Evolutionary conservation across 225 moss, liverwort and hornwort species (phyloP).

Genomic region (Neckera pumila): DNA sequence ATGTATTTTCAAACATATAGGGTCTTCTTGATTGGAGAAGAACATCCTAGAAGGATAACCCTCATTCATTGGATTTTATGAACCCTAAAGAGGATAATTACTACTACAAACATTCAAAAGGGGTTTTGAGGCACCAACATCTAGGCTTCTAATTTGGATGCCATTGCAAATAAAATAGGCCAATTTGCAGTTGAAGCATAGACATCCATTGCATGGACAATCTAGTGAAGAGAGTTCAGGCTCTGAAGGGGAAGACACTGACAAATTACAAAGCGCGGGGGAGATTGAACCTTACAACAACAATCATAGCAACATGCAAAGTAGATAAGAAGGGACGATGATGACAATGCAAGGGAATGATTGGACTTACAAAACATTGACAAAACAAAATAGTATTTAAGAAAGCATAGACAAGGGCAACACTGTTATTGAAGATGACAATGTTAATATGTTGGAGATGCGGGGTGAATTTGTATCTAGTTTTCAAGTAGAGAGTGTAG

Average conservation of each 20-base stretch:
- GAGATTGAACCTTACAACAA: background rate
- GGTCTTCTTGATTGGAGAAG: too few relatives aligned
- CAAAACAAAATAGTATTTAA: background rate
- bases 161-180: background rate
- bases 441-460: rapidly evolving
- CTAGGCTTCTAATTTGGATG: background rate
- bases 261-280: rapidly evolving
- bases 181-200: background rate
- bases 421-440: background rate
- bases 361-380: background rate
- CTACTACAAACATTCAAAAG: background rate
- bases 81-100: background rate
- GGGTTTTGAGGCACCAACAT: background rate
- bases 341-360: background rate
- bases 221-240: rapidly evolving
- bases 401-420: background rate
- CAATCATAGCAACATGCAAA: rapidly evolving
- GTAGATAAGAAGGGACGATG: background rate
- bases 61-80: background rate
- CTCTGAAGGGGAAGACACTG: rapidly evolving
- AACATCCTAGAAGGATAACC: too few relatives aligned
- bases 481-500: background rate
- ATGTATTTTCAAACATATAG: background rate
- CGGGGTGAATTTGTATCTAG: rapidly evolving
- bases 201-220: background rate